These are phyloP conservation scores for Murraya koenigii DNA, from an alignment of 345 rosid species.

Conservation along the genomic window DNA sequence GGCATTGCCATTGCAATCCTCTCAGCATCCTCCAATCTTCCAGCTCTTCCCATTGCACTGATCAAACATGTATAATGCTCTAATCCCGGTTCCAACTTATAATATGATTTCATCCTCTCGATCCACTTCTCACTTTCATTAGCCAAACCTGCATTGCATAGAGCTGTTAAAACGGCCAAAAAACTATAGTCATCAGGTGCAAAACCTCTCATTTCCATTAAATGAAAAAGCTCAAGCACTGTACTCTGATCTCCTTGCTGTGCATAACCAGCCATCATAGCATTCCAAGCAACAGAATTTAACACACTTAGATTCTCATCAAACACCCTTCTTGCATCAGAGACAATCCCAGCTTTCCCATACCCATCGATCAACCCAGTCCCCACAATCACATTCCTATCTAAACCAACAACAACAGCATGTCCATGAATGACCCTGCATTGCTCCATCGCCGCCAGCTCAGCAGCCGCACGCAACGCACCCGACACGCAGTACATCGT, in stretches of 20 bases:
- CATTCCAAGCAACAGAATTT: constrained; percentile 41
- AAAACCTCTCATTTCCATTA: constrained; percentile 25
- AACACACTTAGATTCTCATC: constrained; percentile 31
- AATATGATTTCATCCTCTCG: constrained; percentile 25
- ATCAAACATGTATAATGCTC: constrained; percentile 46
- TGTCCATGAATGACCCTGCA: constrained; percentile 45
- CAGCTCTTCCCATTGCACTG: constrained; percentile 32
- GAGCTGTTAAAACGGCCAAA: constrained; percentile 38
- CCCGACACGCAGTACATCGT: constrained; percentile 36
- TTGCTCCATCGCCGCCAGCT: constrained; percentile 44
- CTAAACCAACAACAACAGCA: constrained; percentile 35
- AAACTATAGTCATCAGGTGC: constrained; percentile 42
- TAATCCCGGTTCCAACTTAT: constrained; percentile 34
- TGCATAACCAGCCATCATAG: constrained; percentile 44
- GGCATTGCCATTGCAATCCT: constrained; percentile 37
- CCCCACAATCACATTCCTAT: constrained; percentile 29
- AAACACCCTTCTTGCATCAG: constrained; percentile 39
- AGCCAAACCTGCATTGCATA: constrained; percentile 32
- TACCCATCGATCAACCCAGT: constrained; percentile 44
- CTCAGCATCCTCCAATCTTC: constrained; percentile 37
- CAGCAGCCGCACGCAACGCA: constrained; percentile 35
- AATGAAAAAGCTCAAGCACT: constrained; percentile 30
- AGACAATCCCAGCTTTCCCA: constrained; percentile 38
- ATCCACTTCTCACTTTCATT: constrained; percentile 38
- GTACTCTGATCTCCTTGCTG: constrained; percentile 41